Base-by-base conservation (phyloP, 192 early-diverging fungal species). In the Backusella australiensis region DNA sequence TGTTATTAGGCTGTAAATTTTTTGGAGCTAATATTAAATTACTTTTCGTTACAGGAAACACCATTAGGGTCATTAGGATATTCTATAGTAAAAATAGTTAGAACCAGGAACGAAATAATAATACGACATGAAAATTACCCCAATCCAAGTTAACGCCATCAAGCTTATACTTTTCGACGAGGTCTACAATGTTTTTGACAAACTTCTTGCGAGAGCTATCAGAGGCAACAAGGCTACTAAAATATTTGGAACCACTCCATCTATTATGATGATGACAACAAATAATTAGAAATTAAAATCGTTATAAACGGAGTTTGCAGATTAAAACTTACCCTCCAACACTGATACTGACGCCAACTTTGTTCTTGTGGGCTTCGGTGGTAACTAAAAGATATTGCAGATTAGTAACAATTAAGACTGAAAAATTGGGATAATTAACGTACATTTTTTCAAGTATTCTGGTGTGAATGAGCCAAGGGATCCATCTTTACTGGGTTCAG, bases 71-170 rank as follows among this genome's bases (percentile, higher is more conserved):
- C 69, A 70, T 78, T 79, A 15, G 81, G 81, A 63, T 76, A 82
- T 76, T 82, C 76, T 77, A 53, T 53, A 82, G 56, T 63, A 63
- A 63, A 63, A 63, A 29, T 14, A 9, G 21, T 63, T 63, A 63
- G 56, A 29, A 0, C 11, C 23, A 21, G 8, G n/a, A 29, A 49
- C 14, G 9, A 85, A 79, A 9, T 85, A 88, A 49, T 83, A 87
- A 56, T 87, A 34, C 41, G 11, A 23, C 14, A 14, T 8, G 15
- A 36, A 52, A n/a, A 0, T 77, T 77, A 77, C 76, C 92, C 89
- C 89, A 92, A 77, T 93, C 91, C 14, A 93, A 76, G 69, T 91
- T 88, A 6, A 92, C 76, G 6, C 91, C 91, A 71, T 92, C 87
- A 23, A 92, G 65, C 9, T 80, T 49, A 59, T 85, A 83, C 9